Percentiles rank a stretch among this genome's conserved stretches.
phyloP scores from a whole-genome alignment of 2,329 filamentous ascomycete species.

The Calonectria naviculata region DNA sequence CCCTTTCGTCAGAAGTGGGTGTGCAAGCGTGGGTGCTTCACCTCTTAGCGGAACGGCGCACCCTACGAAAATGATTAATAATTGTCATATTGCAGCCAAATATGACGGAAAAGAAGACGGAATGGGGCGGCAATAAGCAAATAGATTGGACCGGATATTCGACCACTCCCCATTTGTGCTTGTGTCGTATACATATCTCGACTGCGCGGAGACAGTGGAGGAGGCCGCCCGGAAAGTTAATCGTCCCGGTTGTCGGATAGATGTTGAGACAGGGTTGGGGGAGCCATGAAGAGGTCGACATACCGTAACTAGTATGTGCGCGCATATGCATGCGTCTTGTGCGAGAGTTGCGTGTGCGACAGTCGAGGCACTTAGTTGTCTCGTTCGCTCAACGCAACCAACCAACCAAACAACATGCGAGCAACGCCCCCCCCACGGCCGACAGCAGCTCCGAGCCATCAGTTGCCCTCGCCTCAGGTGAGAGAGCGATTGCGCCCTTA shows the following conservation, averaged over 20 bases:
- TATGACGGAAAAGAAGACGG: slow-evolving; percentile 27
- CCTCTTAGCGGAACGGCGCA: slow-evolving; percentile 18
- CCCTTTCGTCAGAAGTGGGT: slow-evolving; percentile 13
- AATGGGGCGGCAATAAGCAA: slow-evolving; percentile 6
- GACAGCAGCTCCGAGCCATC: slow-evolving; percentile 8
- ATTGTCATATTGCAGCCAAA: slow-evolving; percentile 26
- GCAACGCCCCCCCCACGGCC: neutral
- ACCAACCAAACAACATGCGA: neutral
- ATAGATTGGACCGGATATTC: slow-evolving; percentile 20
- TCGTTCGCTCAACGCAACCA: neutral
- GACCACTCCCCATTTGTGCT: neutral
- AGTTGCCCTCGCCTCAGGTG: neutral
- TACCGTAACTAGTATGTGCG: neutral
- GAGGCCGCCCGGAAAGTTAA: slow-evolving; percentile 14
- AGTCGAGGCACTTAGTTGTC: neutral
- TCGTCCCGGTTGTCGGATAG: neutral
- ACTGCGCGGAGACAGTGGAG: neutral
- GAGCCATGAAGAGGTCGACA: slow-evolving; percentile 4
- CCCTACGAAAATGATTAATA: slow-evolving; percentile 23
- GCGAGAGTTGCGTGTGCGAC: slow-evolving; percentile 4
- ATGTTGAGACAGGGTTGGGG: slow-evolving; percentile 10
- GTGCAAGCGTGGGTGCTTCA: slow-evolving; percentile 11
- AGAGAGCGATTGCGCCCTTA: slow-evolving; percentile 5
- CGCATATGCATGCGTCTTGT: slow-evolving; percentile 17
- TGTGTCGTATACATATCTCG: neutral